Conservation (phyloP, 177 flowering plant species). For the Vitis hybrid region DNA sequence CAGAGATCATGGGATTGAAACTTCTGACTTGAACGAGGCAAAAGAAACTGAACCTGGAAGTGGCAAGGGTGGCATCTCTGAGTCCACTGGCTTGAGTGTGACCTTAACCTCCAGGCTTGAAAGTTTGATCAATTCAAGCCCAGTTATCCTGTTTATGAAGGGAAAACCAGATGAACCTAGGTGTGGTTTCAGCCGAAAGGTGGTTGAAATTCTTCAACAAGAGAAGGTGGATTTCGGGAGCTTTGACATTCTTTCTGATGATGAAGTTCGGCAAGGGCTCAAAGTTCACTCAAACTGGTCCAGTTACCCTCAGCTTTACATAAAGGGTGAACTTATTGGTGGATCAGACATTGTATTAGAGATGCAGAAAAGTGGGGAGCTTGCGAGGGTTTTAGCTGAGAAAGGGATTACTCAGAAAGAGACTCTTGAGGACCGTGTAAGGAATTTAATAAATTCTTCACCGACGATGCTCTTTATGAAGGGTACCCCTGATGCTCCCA, state of each 20-base stretch:
- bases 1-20: constrained; percentile 58
- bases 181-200: constrained; percentile 89
- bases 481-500: constrained; percentile 86
- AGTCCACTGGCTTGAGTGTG: constrained; percentile 62
- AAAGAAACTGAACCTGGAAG: constrained; percentile 29
- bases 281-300: constrained; percentile 96
- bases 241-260: constrained; percentile 84
- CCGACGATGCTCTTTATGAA: constrained; percentile 91
- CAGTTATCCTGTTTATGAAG: constrained; percentile 92
- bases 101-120: constrained; percentile 48
- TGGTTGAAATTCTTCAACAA: constrained; percentile 76
- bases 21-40: constrained; percentile 15
- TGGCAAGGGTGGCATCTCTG: constrained; percentile 53
- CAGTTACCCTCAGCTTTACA: constrained; percentile 90
- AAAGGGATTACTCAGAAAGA: constrained; percentile 53
- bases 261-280: constrained; percentile 94
- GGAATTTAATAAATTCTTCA: constrained; percentile 53
- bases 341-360: constrained; percentile 90
- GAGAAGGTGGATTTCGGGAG: constrained; percentile 72
- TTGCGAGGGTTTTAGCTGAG: constrained; percentile 59
- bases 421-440: constrained; percentile 66
- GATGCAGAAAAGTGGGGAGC: constrained; percentile 97
- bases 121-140: constrained; percentile 55
- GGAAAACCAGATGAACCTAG: constrained; percentile 86
- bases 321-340: constrained; percentile 85